Base-by-base conservation (phyloP, 495 filamentous ascomycete genomes). In the Cudoniella acicularis region DNA sequence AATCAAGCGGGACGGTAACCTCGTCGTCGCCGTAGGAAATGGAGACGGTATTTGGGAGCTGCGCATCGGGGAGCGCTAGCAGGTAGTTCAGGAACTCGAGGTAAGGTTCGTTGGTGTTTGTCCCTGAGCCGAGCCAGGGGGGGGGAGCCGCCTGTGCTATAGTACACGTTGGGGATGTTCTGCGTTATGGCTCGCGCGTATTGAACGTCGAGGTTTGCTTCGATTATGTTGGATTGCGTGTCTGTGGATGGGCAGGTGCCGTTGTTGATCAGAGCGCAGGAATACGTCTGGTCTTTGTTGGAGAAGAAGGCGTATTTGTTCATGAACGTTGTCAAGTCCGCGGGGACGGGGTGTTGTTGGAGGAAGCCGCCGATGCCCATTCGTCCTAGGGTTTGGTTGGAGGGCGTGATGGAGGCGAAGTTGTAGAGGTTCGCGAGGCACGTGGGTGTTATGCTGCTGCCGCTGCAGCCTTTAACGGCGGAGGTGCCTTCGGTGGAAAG, bases 21-120 rank as follows among this genome's bases (percentile, higher is more conserved):
- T 88, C 86, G 60, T 81, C 77, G 54, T 88, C 86, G 17, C 84
- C 83, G 60, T 96, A 96, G 17, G 85, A 88, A 51, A 87, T 90
- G 9, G 84, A 82, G 10, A 96, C 73, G 4, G 90, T 84, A 0
- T 87, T 83, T 0, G 91, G 91, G 1, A 96, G 75, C 25, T 87
- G 76, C 0, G 73, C 68, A 40, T 54, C 24, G 17, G 41, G 11
- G 56, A 90, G 84, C 0, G 79, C 72, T 0, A 89, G 71, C 3
- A 96, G 71, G 63, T 86, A 88, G 18, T 84, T 80, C 25, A 94
- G 79, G 64, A 89, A 89, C 27, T 93, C 87, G 2, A 96, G 78
- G 66, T 91, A 96, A 0, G 91, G 91, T 75, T 96, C 90, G 64
- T 92, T 92, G 25, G 80, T 69, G 62, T 85, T 70, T 10, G 26